Percentiles rank a stretch among this genome's conserved stretches.
phyloP scores from a whole-genome alignment of 2,329 filamentous ascomycete genomes.

The Ilyonectria destructans region DNA sequence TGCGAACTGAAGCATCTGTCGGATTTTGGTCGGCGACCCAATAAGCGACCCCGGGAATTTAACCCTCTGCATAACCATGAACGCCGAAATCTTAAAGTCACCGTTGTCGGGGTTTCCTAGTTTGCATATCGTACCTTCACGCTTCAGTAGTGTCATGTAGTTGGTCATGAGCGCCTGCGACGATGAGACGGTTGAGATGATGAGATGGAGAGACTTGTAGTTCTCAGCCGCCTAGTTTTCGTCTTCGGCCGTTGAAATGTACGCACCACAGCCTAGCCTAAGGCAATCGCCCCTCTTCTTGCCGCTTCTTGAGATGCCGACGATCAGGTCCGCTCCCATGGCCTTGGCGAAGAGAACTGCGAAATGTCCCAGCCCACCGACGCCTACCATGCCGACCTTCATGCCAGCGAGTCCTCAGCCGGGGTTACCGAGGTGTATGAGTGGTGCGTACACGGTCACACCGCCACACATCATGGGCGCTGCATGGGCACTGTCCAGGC shows the following conservation, averaged over 20 bases:
- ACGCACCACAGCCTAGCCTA: not conserved
- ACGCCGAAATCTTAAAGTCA: not conserved
- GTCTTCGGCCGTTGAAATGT: slow-evolving; percentile 12
- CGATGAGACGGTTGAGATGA: slow-evolving; percentile 1
- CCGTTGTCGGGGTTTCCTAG: not conserved
- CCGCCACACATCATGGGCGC: slow-evolving; percentile 81
- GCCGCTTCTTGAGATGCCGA: not conserved
- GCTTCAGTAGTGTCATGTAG: not conserved
- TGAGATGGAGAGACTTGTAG: not conserved
- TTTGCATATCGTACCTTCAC: not conserved
- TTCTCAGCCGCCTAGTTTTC: not conserved
- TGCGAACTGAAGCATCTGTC: too few species aligned
- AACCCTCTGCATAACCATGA: not conserved
- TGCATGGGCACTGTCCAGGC: slow-evolving; percentile 56
- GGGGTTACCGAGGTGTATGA: not conserved
- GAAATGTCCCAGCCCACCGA: not conserved
- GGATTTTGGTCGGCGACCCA: too few species aligned
- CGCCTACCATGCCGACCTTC: not conserved
- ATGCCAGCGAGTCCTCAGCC: not conserved
- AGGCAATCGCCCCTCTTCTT: not conserved
- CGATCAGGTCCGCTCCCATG: not conserved
- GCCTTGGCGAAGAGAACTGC: not conserved
- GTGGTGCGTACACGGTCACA: slow-evolving; percentile 70
- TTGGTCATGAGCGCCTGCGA: not conserved
- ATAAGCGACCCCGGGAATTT: too few species aligned